A percentile compares a stretch with the other conserved stretches of the same genome.
These are phyloP conservation scores for Fusarium sp. DNA, from an alignment of 2,329 filamentous ascomycete species.

Conservation along the genomic window DNA sequence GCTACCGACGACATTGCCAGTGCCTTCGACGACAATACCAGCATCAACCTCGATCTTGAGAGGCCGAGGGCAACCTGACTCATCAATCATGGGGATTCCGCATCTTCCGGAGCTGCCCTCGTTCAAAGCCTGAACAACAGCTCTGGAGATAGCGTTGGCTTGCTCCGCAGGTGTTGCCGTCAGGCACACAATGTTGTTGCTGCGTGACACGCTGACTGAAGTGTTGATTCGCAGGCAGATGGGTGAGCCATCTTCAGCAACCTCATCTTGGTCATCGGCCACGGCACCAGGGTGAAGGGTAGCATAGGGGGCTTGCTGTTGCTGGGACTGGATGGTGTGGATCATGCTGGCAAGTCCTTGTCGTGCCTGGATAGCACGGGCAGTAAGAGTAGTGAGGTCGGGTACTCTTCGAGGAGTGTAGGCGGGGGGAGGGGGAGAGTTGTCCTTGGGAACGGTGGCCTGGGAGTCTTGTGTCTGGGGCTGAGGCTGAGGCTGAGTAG, in stretches of 20 bases:
- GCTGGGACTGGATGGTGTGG: conserved; percentile 11
- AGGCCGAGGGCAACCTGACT: conserved; percentile 53
- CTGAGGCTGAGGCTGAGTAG: not conserved
- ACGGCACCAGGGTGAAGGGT: conserved; percentile 7
- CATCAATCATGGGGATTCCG: conserved; percentile 57
- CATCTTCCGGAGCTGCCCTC: conserved; percentile 51
- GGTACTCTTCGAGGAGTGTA: conserved; percentile 41
- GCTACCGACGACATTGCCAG: conserved; percentile 55
- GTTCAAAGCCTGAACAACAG: conserved; percentile 56
- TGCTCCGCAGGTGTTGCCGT: conserved; percentile 50
- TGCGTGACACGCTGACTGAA: conserved; percentile 55
- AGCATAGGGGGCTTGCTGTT: conserved; percentile 13
- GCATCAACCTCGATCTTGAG: conserved; percentile 56
- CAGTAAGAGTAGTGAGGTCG: conserved; percentile 28
- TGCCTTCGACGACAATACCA: conserved; percentile 55
- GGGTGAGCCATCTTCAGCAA: conserved; percentile 45
- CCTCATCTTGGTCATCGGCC: conserved; percentile 33
- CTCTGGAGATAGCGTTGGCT: conserved; percentile 54
- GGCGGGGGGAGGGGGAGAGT: conserved; percentile 45
- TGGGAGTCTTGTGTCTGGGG: conserved; percentile 25
- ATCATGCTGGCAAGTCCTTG: conserved; percentile 16
- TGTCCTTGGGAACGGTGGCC: conserved; percentile 34
- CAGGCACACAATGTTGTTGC: conserved; percentile 59
- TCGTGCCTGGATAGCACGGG: conserved; percentile 29
- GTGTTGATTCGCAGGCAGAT: conserved; percentile 59